Evolutionary conservation across 306 rosid species (phyloP).

Genomic region (Canavalia gladiata): DNA sequence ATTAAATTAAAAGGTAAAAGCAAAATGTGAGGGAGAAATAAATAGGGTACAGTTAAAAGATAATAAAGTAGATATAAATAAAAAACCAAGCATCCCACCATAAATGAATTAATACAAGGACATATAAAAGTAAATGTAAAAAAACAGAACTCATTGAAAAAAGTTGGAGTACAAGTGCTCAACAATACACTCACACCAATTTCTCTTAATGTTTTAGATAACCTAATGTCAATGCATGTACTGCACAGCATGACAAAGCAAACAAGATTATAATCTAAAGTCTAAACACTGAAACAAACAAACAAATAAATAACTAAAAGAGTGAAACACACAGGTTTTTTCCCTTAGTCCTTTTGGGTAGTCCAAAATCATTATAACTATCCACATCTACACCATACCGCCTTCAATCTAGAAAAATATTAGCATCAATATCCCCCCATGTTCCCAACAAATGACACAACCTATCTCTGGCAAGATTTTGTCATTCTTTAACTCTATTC

Average conservation of each 20-base stretch:
- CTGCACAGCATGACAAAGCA: not conserved
- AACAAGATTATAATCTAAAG: not conserved
- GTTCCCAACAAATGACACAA: not conserved
- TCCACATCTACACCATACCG: not conserved
- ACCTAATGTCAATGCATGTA: not conserved
- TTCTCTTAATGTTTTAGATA: constrained; percentile 19
- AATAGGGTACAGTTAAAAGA: not conserved
- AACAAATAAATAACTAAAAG: too few relatives aligned
- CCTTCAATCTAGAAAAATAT: not conserved
- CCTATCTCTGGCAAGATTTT: not conserved
- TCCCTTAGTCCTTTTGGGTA: not conserved
- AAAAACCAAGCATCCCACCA: not conserved
- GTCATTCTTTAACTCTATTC: not conserved
- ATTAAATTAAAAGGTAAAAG: constrained; percentile 31
- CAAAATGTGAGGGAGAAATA: not conserved
- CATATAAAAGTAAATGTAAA: constrained; percentile 2
- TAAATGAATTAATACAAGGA: not conserved
- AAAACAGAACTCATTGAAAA: not conserved
- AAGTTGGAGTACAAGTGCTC: constrained; percentile 20
- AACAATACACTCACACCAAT: constrained; percentile 2
- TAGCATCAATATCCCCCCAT: not conserved
- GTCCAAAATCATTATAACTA: constrained; percentile 15
- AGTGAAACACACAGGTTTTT: not conserved
- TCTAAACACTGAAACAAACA: not conserved
- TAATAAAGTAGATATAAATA: not conserved